Percentiles rank a stretch among this genome's conserved stretches.
Conservation (phyloP, 208 protist species). For the Leishmania arabica region DNA sequence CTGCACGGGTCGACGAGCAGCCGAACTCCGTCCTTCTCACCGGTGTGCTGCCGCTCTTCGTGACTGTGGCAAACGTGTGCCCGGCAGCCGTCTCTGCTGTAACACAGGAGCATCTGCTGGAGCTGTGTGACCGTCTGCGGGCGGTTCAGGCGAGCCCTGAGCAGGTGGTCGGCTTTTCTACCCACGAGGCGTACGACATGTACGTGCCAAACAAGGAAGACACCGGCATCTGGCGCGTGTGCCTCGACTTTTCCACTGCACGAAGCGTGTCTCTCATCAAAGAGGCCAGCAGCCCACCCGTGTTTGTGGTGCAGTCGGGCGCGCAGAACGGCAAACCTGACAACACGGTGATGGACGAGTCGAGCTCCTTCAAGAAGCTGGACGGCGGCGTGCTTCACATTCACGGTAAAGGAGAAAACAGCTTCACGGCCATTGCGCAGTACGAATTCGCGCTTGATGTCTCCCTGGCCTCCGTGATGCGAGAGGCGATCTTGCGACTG, state of each 20-base stretch:
- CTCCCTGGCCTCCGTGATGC: constrained; percentile 43
- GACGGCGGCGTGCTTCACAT: constrained; percentile 61
- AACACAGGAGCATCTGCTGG: constrained; percentile 38
- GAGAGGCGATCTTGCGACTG: constrained; percentile 49
- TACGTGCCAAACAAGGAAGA: constrained; percentile 39
- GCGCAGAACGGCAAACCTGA: constrained; percentile 25
- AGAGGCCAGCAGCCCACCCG: constrained; percentile 46
- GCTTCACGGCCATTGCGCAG: constrained; percentile 70
- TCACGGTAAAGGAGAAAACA: constrained; percentile 66
- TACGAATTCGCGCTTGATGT: constrained; percentile 68
- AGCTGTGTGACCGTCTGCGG: constrained; percentile 29
- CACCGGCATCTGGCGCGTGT: constrained; percentile 50
- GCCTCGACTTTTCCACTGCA: constrained; percentile 65
- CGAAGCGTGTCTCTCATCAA: constrained; percentile 57
- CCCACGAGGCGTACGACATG: constrained; percentile 80
- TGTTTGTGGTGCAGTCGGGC: constrained; percentile 43
- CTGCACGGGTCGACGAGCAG: constrained; percentile 21
- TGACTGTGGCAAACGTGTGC: constrained; percentile 60
- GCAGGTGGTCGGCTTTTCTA: constrained; percentile 60
- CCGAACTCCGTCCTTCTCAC: constrained; percentile 65
- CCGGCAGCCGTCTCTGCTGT: constrained; percentile 44
- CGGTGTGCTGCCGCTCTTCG: constrained; percentile 73
- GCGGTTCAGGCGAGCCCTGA: constrained; percentile 10
- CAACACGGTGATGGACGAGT: constrained; percentile 46
- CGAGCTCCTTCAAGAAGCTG: constrained; percentile 52